Evolutionary conservation across 805 yeast genomes (phyloP), one percentile per base, ranked within the genome.

Genomic region (Maudiozyma bulderi): DNA sequence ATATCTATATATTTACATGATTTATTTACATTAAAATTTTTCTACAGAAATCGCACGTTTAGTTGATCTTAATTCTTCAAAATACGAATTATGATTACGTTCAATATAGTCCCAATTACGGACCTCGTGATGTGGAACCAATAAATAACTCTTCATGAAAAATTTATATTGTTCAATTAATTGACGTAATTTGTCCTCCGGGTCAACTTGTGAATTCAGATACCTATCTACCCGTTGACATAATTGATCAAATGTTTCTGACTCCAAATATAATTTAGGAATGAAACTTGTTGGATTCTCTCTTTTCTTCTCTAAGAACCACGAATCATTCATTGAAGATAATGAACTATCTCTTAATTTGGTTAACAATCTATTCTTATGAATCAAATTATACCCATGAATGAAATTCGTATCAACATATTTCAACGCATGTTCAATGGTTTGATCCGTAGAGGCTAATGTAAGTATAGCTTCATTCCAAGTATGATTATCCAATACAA

Each of bases 321-420:
- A 54, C 10, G 62, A 44, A 15, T 52, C 49, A 43, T 53, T 31
- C 15, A 53, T 32, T 10, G 57, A 50, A 32, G 49, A 50, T 40
- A 47, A 33, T 1, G 46, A 30, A 30, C 54, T 53, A 14, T 47
- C 40, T 4, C 56, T 47, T 8, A 46, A 20, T 43, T 51, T 57
- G 32, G 47, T 54, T 15, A 59, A 49, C 28, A 53, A 50, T 49
- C 67, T 57, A 30, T 47, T 50, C 44, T 61, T 64, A 48, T 59
- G 66, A 31, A 51, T 65, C 55, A 57, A 53, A 37, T 60, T 64
- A 43, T 52, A 64, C 6, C 75, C 75, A 50, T 70, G 70, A 45
- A 71, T 65, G n/a, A 71, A 52, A 33, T 54, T 63, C 7, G 54
- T 54, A 46, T 71, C 66, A 20, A 63, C 57, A 10, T 65, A 47